Percentiles rank a stretch among this genome's conserved stretches.
Conservation (phyloP, 1,284 basidiomycete species). For the Cerrena zonata region DNA sequence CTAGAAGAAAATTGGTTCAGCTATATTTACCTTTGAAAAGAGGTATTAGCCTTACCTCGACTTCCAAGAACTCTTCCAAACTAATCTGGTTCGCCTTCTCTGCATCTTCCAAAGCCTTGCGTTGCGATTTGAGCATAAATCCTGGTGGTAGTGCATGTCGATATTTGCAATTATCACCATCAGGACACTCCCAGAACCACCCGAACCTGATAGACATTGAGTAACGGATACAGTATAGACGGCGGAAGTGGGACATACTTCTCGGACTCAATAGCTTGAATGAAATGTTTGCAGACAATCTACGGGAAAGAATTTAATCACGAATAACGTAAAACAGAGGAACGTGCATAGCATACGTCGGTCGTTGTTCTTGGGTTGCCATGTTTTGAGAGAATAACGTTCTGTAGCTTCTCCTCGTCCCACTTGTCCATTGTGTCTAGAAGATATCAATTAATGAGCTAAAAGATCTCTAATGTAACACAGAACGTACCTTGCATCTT, state of each 20-base stretch:
- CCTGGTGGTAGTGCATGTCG: conserved; percentile 93
- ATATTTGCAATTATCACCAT: conserved; percentile 88
- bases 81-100: conserved; percentile 88
- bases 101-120: conserved; percentile 78
- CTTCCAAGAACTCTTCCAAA: conserved; percentile 95
- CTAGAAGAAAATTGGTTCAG: conserved; percentile 33
- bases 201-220: conserved; percentile 51
- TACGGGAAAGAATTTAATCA: conserved; percentile 30
- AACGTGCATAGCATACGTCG: conserved; percentile 53
- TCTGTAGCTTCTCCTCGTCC: conserved; percentile 90
- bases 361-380: conserved; percentile 91
- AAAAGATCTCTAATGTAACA: neutral
- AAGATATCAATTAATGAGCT: conserved; percentile 1
- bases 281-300: conserved; percentile 97
- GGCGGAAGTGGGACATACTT: conserved; percentile 49
- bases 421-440: conserved; percentile 96
- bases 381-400: conserved; percentile 82
- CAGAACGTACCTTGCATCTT: conserved; percentile 61
- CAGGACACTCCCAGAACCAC: conserved; percentile 92
- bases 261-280: conserved; percentile 91
- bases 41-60: conserved; percentile 60
- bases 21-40: neutral
- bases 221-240: conserved; percentile 3
- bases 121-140: conserved; percentile 89
- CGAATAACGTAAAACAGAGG: neutral